Evolutionary conservation across 139 green algal species (phyloP).

Genomic region (Monoraphidium neglectum): DNA sequence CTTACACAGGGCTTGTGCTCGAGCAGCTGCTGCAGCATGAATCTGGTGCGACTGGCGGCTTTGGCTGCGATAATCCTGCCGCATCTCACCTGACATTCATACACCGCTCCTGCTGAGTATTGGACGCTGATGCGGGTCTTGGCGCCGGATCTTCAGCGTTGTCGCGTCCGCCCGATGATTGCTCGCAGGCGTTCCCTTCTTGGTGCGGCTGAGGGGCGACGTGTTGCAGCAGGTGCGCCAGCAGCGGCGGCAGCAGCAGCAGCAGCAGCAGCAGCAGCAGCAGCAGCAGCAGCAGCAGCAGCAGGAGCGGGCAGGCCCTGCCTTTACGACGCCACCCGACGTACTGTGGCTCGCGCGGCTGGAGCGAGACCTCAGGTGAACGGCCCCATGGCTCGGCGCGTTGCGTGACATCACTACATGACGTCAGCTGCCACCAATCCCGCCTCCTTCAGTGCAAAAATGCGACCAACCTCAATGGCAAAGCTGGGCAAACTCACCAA

Average conservation of each 20-base stretch:
- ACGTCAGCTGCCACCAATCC: no score
- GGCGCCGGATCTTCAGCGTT: no score
- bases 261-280: slow-evolving; percentile 9
- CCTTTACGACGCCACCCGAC: neutral
- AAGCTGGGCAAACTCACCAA: no score
- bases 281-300: slow-evolving; percentile 1
- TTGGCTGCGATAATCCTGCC: no score
- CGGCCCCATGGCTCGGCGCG: slow-evolving; percentile 11
- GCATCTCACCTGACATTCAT: no score
- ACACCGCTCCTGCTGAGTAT: no score
- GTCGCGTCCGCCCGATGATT: no score
- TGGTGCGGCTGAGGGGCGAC: slow-evolving; percentile 69
- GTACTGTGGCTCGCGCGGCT: neutral
- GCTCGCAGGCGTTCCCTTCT: slow-evolving; percentile 71
- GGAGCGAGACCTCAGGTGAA: slow-evolving; percentile 5
- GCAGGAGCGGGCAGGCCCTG: neutral
- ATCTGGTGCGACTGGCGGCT: neutral
- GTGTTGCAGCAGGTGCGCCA: slow-evolving; percentile 39
- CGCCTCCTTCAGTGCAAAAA: no score
- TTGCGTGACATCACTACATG: no score
- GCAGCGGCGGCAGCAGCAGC: neutral
- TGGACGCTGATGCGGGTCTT: no score
- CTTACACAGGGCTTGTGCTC: neutral
- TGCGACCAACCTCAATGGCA: no score
- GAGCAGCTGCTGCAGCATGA: neutral